Percentiles rank a stretch among this genome's conserved stretches.
phyloP scores from a whole-genome alignment of 257 asterid genomes.

The Solanum piurae region DNA sequence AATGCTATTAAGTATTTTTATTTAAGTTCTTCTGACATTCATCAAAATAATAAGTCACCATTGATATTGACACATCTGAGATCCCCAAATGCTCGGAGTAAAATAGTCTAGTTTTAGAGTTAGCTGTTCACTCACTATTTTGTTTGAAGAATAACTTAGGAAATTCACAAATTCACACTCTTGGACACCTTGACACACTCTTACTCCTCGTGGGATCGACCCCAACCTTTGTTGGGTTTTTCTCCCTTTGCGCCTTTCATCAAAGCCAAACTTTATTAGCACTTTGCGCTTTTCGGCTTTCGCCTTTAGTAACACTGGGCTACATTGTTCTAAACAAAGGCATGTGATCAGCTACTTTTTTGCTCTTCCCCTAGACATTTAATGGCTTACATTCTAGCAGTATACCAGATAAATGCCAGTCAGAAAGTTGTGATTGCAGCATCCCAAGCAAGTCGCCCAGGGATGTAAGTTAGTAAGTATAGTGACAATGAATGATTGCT shows the following conservation, averaged over 20 bases:
- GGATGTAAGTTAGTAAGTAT: background rate
- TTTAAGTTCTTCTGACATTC: too few species aligned
- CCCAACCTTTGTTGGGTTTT: background rate
- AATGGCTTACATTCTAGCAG: background rate
- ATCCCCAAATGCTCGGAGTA: too few species aligned
- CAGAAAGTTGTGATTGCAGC: background rate
- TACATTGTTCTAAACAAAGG: background rate
- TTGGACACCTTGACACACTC: background rate
- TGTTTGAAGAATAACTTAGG: background rate
- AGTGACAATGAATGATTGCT: background rate
- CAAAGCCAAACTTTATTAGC: background rate
- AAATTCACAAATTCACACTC: background rate
- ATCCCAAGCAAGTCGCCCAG: background rate
- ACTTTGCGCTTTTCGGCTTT: background rate
- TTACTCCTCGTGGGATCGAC: background rate
- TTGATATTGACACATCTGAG: background rate
- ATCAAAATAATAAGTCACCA: too few species aligned
- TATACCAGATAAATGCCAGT: background rate
- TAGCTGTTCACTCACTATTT: background rate
- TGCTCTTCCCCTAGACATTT: background rate
- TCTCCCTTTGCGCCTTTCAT: too few species aligned
- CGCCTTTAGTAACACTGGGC: background rate
- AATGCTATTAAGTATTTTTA: too few species aligned
- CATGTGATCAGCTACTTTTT: background rate
- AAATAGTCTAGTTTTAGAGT: background rate